Evolutionary conservation across 2,329 filamentous ascomycete species (phyloP).

Genomic region (Pseudogymnoascus sp.): DNA sequence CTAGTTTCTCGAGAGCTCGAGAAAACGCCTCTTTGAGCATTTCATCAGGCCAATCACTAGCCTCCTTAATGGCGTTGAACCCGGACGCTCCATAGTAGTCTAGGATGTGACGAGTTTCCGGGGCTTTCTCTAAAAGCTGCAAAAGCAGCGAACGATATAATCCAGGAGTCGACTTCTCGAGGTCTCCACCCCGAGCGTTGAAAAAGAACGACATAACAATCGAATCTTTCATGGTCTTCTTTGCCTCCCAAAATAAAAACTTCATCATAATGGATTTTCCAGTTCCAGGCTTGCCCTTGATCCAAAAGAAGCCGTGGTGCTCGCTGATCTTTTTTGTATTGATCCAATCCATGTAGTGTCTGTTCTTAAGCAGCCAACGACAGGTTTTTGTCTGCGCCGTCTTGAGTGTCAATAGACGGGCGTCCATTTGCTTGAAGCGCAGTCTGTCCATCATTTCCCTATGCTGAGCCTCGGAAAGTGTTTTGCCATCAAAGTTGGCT

Average conservation of each 20-base stretch:
- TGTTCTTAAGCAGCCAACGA: constrained; percentile 33
- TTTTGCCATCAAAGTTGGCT: neutral
- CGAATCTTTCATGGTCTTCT: constrained; percentile 14
- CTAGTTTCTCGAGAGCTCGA: constrained; percentile 22
- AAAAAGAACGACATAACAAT: constrained; percentile 30
- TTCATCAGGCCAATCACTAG: constrained; percentile 21
- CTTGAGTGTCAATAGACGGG: neutral
- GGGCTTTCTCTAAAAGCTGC: constrained; percentile 34
- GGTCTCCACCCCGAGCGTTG: constrained; percentile 16
- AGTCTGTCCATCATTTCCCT: neutral
- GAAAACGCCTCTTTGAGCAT: constrained; percentile 24
- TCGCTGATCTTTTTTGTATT: constrained; percentile 23
- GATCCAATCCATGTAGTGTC: constrained; percentile 33
- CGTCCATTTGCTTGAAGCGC: neutral
- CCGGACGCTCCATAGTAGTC: constrained; percentile 15
- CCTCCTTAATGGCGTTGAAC: neutral
- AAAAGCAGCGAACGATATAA: constrained; percentile 42
- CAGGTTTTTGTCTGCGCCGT: constrained; percentile 33
- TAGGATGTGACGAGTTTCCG: constrained; percentile 30
- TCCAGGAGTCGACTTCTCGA: constrained; percentile 39
- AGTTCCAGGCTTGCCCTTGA: constrained; percentile 38
- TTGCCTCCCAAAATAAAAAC: constrained; percentile 25
- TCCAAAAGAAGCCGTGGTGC: constrained; percentile 39
- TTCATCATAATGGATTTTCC: constrained; percentile 41
- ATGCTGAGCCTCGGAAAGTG: neutral